phyloP scores from a whole-genome alignment of 805 yeast genomes.

The Yarrowia osloensis region DNA sequence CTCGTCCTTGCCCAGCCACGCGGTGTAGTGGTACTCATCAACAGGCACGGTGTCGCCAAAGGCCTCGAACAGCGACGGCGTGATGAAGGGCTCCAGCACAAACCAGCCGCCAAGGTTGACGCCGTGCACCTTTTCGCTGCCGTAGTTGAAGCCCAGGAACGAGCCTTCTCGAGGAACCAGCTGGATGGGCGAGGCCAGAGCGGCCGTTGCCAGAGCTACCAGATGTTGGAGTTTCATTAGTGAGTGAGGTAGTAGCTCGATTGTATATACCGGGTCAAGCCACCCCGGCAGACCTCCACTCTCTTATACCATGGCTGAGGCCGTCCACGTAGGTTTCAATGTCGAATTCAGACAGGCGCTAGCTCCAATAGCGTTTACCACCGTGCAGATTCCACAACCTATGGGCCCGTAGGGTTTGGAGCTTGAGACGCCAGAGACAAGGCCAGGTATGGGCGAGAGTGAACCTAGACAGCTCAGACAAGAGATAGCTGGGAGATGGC shows the following conservation, averaged over 20 bases:
- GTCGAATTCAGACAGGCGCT: slow-evolving; percentile 12
- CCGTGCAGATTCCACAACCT: slow-evolving; percentile 1
- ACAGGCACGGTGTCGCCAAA: slow-evolving; percentile 60
- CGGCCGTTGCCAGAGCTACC: slow-evolving; percentile 17
- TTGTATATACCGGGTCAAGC: no score
- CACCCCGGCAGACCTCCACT: no score
- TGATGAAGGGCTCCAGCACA: slow-evolving; percentile 81
- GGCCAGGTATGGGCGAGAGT: background rate
- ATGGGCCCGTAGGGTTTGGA: background rate
- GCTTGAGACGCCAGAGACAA: background rate
- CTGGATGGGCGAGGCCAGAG: slow-evolving; percentile 27
- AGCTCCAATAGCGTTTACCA: background rate
- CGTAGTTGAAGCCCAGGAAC: slow-evolving; percentile 38
- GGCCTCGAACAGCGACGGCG: slow-evolving; percentile 70
- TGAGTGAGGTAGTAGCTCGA: background rate
- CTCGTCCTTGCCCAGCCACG: slow-evolving; percentile 59
- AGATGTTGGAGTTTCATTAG: slow-evolving; percentile 6
- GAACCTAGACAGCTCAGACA: background rate
- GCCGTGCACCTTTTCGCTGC: slow-evolving; percentile 42
- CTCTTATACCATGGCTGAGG: background rate
- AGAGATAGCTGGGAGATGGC: background rate
- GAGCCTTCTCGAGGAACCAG: slow-evolving; percentile 12
- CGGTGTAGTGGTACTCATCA: slow-evolving; percentile 76
- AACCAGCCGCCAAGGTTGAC: slow-evolving; percentile 91
- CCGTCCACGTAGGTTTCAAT: slow-evolving; percentile 23